These are phyloP conservation scores for Fragaria iinumae DNA, from an alignment of 306 rosid genomes.

Conservation along the genomic window DNA sequence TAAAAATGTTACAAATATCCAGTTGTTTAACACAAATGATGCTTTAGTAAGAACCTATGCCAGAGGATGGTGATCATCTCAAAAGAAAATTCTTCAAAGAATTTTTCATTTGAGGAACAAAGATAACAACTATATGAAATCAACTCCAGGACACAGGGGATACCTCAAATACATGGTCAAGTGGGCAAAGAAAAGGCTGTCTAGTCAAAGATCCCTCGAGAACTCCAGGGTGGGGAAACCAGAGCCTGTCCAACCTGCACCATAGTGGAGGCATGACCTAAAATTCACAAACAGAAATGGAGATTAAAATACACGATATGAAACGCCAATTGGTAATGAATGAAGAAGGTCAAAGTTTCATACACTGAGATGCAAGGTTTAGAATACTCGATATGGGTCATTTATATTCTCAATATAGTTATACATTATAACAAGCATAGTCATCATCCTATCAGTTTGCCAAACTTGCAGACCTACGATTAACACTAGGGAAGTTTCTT, in stretches of 20 bases:
- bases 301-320: constrained; percentile 19
- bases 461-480: not conserved
- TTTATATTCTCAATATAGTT: not conserved
- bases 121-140: constrained; percentile 12
- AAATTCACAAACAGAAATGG: constrained; percentile 22
- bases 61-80: not conserved
- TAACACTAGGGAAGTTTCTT: too few species aligned
- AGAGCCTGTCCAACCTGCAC: constrained; percentile 97
- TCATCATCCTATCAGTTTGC: not conserved
- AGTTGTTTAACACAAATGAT: constrained; percentile 7
- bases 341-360: not conserved
- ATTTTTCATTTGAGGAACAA: not conserved
- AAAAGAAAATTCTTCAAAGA: not conserved
- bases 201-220: constrained; percentile 84
- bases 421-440: not conserved
- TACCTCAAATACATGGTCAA: constrained; percentile 99
- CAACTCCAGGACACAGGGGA: constrained; percentile 20
- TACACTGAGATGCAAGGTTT: constrained; percentile 2
- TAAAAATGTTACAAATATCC: not conserved
- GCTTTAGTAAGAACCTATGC: not conserved
- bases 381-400: not conserved
- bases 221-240: constrained; percentile 96
- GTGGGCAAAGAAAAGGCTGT: constrained; percentile 93
- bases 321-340: not conserved
- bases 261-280: constrained; percentile 99